phyloP scores from a whole-genome alignment of 495 filamentous ascomycete genomes.

The Lentithecium fluviatile region DNA sequence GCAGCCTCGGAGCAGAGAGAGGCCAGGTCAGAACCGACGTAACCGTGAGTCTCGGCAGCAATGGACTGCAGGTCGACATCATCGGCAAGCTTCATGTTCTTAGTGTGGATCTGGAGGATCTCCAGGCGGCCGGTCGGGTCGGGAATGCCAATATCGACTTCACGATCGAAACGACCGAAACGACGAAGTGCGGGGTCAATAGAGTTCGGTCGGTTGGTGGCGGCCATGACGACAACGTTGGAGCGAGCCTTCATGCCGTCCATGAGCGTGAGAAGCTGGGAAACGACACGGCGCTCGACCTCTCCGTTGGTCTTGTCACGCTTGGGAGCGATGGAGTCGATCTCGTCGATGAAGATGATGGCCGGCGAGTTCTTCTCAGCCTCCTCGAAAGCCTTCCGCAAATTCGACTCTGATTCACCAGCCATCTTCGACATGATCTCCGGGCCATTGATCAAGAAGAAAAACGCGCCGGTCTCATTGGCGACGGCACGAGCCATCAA shows the following conservation, averaged over 20 bases:
- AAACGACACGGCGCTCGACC: conserved; percentile 97
- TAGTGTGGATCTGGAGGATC: conserved; percentile 98
- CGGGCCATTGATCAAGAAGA: conserved; percentile 98
- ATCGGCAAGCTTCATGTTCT: conserved; percentile 99
- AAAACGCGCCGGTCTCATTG: conserved; percentile 98
- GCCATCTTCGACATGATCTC: conserved; percentile 99
- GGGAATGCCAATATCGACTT: conserved; percentile 96
- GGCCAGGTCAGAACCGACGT: conserved; percentile 96
- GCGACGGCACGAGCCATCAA: conserved; percentile 98
- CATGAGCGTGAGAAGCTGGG: conserved; percentile 96
- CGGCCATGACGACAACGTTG: conserved; percentile 98
- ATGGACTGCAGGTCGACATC: conserved; percentile 97
- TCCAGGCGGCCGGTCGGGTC: conserved; percentile 98
- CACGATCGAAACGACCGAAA: conserved; percentile 96
- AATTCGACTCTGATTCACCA: conserved; percentile 95
- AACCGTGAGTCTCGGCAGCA: conserved; percentile 96
- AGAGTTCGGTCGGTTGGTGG: conserved; percentile 95
- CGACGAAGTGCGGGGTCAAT: conserved; percentile 96
- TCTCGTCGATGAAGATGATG: conserved; percentile 99
- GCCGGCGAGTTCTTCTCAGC: conserved; percentile 99
- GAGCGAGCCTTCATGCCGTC: conserved; percentile 99
- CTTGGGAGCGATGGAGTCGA: conserved; percentile 98
- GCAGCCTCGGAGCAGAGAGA: conserved; percentile 99
- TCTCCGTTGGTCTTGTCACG: conserved; percentile 99
- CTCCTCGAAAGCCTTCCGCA: conserved; percentile 97